Evolutionary conservation across 1,284 basidiomycete species (phyloP).

Genomic region (Sparassis latifolia): DNA sequence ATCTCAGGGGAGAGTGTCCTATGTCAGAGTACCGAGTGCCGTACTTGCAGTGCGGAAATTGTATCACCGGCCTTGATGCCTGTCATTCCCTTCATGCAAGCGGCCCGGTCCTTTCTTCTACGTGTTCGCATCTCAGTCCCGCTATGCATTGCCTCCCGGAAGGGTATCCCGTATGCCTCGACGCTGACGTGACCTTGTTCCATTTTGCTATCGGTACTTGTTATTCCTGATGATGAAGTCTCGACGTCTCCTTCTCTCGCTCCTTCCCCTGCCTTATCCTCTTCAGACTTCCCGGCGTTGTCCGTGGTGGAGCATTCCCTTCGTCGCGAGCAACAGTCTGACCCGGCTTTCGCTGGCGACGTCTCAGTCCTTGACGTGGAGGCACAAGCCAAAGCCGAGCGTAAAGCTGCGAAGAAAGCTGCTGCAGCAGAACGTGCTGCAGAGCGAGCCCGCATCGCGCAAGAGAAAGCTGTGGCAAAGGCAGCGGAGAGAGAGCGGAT

Average conservation of each 20-base stretch:
- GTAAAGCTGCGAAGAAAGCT: conserved; percentile 57
- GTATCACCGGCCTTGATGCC: conserved; percentile 55
- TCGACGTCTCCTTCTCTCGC: conserved; percentile 36
- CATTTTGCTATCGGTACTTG: conserved; percentile 22
- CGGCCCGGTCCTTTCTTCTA: conserved; percentile 26
- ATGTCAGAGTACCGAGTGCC: conserved; percentile 73
- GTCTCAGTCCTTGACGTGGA: conserved; percentile 27
- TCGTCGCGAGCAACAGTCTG: conserved; percentile 22
- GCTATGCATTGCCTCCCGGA: conserved; percentile 24
- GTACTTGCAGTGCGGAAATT: conserved; percentile 80
- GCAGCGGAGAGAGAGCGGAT: conserved; percentile 43
- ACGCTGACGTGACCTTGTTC: conserved; percentile 30
- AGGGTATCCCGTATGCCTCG: conserved; percentile 21
- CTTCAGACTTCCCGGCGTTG: conserved; percentile 65
- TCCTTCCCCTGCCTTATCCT: conserved; percentile 43
- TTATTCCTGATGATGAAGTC: conserved; percentile 36
- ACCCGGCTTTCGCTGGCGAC: conserved; percentile 5
- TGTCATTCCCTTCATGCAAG: conserved; percentile 19
- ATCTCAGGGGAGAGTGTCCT: conserved; percentile 61
- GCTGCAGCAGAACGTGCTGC: conserved; percentile 53
- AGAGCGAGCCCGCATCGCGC: conserved; percentile 45
- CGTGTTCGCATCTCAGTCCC: conserved; percentile 21
- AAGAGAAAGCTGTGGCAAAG: conserved; percentile 46
- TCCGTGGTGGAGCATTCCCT: conserved; percentile 27
- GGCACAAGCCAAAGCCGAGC: conserved; percentile 41